Evolutionary conservation across 495 filamentous ascomycete genomes (phyloP).

Genomic region (Parathielavia appendiculata): DNA sequence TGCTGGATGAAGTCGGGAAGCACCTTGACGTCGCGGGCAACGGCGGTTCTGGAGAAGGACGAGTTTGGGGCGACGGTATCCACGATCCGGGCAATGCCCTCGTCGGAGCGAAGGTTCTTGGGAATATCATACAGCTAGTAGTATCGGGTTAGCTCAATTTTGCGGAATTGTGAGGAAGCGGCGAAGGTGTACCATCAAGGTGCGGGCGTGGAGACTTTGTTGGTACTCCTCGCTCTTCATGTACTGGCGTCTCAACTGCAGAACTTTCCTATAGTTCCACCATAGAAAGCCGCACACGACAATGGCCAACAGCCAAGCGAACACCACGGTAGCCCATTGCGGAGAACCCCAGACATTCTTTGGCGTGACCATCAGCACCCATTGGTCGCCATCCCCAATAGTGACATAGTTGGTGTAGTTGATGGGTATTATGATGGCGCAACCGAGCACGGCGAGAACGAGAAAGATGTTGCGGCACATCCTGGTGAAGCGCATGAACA

Average conservation of each 20-base stretch:
- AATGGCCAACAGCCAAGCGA: constrained; percentile 72
- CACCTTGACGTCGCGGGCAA: constrained; percentile 87
- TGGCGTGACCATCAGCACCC: constrained; percentile 51
- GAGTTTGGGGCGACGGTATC: constrained; percentile 69
- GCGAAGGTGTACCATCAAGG: constrained; percentile 62
- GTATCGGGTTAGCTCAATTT: constrained; percentile 17
- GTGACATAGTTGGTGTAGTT: constrained; percentile 55
- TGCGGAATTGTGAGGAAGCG: not conserved
- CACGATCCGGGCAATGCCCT: constrained; percentile 76
- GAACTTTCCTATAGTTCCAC: constrained; percentile 77
- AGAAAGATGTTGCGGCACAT: constrained; percentile 94
- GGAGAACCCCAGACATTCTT: constrained; percentile 50
- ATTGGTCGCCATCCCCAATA: constrained; percentile 44
- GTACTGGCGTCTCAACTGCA: constrained; percentile 66
- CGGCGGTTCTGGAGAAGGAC: constrained; percentile 69
- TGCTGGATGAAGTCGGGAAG: constrained; percentile 78
- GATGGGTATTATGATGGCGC: constrained; percentile 75
- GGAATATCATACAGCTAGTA: constrained; percentile 83
- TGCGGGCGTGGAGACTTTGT: constrained; percentile 79
- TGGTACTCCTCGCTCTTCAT: constrained; percentile 88
- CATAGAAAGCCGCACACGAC: constrained; percentile 78
- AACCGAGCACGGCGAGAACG: constrained; percentile 65
- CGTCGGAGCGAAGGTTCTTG: constrained; percentile 64
- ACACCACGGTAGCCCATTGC: constrained; percentile 77
- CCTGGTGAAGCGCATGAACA: constrained; percentile 81